A percentile compares a stretch with the other conserved stretches of the same genome.
Evolutionary conservation across 257 asterid species (phyloP).

Genomic region (Nicotiana benthamiana): DNA sequence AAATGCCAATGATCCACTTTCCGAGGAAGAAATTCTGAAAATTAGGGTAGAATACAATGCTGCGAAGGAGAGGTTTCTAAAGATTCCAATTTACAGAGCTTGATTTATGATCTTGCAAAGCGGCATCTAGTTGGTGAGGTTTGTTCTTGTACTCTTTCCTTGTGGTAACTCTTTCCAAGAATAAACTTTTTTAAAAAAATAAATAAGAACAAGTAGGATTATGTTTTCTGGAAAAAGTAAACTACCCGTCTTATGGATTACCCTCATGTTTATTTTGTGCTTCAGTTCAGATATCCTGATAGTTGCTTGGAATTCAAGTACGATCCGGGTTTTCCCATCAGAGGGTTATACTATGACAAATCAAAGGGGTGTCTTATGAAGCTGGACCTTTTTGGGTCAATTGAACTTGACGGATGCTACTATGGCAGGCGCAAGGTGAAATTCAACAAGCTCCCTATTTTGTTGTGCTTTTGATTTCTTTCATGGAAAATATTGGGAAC

Average conservation of each 20-base stretch:
- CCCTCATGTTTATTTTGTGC: constrained; percentile 6
- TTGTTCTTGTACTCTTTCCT: constrained; percentile 22
- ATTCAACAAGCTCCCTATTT: not conserved
- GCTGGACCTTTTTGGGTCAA: constrained; percentile 94
- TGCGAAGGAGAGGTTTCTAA: constrained; percentile 61
- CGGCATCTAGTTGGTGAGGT: constrained; percentile 92
- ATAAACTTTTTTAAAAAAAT: too few species aligned
- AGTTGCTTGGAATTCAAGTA: constrained; percentile 73
- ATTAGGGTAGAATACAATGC: constrained; percentile 50
- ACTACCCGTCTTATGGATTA: not conserved
- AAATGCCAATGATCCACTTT: constrained; percentile 10
- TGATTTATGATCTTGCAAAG: constrained; percentile 88
- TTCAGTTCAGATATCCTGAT: constrained; percentile 87
- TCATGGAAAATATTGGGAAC: not conserved
- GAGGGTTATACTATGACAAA: constrained; percentile 93
- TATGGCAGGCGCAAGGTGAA: constrained; percentile 89
- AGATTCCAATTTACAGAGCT: constrained; percentile 61
- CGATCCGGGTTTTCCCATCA: constrained; percentile 79
- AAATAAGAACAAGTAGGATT: not conserved
- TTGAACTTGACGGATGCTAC: constrained; percentile 95
- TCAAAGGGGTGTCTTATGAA: constrained; percentile 88
- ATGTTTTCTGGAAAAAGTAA: not conserved
- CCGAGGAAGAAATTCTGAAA: constrained; percentile 47
- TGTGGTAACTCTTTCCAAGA: not conserved
- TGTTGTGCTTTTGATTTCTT: not conserved